phyloP scores from a whole-genome alignment of 306 rosid species.

The Cicer cuneatum region DNA sequence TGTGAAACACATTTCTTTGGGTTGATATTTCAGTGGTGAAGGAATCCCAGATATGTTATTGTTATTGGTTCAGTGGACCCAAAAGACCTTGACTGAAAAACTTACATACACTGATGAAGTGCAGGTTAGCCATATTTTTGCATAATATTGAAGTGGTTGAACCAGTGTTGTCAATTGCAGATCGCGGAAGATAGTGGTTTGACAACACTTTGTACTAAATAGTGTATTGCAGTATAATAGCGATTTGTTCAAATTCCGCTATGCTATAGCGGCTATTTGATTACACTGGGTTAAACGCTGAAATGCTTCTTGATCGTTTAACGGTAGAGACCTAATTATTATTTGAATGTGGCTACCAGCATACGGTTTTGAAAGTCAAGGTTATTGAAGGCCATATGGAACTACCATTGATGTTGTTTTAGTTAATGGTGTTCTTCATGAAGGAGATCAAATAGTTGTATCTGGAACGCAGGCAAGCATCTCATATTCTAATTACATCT shows the following conservation, averaged over 20 bases:
- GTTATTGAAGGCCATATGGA: constrained; percentile 93
- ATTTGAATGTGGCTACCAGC: constrained; percentile 56
- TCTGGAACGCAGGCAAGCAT: constrained; percentile 88
- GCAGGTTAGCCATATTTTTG: constrained; percentile 59
- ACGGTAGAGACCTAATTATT: constrained; percentile 46
- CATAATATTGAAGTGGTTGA: constrained; percentile 36
- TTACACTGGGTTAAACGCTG: too few relatives aligned
- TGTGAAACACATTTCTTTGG: neutral
- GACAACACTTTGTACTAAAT: neutral
- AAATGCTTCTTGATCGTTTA: constrained; percentile 40
- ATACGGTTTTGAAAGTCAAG: constrained; percentile 92
- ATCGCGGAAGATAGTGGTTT: constrained; percentile 13
- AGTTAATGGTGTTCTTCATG: constrained; percentile 94
- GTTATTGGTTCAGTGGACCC: constrained; percentile 83
- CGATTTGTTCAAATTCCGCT: too few relatives aligned
- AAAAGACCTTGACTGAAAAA: constrained; percentile 85
- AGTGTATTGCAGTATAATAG: too few relatives aligned
- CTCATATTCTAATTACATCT: constrained; percentile 29
- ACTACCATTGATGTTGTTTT: constrained; percentile 95
- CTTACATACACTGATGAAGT: constrained; percentile 83
- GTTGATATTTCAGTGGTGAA: constrained; percentile 74
- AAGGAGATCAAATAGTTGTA: constrained; percentile 97
- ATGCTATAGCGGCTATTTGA: too few relatives aligned
- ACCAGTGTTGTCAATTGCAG: neutral
- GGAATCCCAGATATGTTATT: constrained; percentile 86